A percentile compares a stretch with the other conserved stretches of the same genome.
These are phyloP conservation scores for Neocallimastix lanati DNA, from an alignment of 192 early-diverging fungal species.

Conservation along the genomic window DNA sequence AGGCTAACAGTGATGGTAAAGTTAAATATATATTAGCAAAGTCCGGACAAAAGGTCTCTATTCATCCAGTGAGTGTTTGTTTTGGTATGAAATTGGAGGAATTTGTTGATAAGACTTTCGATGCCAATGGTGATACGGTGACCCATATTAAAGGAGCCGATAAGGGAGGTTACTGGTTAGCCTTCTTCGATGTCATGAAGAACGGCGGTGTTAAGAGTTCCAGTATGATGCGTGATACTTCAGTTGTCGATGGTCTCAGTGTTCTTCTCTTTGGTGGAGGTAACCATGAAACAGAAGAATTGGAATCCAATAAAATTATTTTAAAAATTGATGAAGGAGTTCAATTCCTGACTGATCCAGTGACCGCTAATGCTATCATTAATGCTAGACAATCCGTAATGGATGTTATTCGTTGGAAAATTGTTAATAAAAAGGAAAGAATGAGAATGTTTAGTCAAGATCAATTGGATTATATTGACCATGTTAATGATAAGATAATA, in stretches of 20 bases:
- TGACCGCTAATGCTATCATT: not conserved
- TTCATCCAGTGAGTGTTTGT: not conserved
- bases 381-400: not conserved
- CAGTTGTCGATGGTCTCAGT: not conserved
- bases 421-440: not conserved
- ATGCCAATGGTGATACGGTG: not conserved
- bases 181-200: not conserved
- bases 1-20: not conserved
- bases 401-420: not conserved
- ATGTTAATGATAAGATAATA: not conserved
- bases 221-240: not conserved
- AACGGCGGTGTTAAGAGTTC: not conserved
- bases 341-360: not conserved
- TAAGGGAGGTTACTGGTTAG: not conserved
- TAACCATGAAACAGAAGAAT: not conserved
- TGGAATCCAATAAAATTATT: not conserved
- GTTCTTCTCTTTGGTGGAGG: not conserved
- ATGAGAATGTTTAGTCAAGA: not conserved
- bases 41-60: not conserved
- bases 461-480: not conserved
- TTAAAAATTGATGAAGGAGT: not conserved
- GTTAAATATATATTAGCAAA: not conserved
- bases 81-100: not conserved
- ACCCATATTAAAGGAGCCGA: not conserved
- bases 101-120: not conserved